Conservation (phyloP, 1,284 basidiomycete species). For the Melampsora larici-populina region DNA sequence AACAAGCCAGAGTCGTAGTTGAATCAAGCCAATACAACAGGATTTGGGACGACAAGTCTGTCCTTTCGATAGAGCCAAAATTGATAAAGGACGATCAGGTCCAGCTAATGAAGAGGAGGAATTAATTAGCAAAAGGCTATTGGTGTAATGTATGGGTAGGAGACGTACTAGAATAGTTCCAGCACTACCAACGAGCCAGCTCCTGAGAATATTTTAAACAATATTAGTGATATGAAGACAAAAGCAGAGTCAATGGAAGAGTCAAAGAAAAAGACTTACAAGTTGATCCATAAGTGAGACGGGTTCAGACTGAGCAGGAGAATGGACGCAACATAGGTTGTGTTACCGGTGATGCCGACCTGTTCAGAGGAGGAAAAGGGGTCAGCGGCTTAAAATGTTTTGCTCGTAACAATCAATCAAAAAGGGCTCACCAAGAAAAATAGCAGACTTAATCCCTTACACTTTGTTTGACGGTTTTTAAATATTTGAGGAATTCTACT, state of each 20-base stretch:
- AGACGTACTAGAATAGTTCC: conserved; percentile 33
- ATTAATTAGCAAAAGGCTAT: neutral
- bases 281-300: conserved; percentile 32
- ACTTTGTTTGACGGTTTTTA: conserved; percentile 53
- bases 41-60: neutral
- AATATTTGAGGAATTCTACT: conserved; percentile 53
- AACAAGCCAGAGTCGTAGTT: too few species aligned
- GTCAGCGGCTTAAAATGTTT: neutral
- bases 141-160: neutral
- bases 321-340: conserved; percentile 36
- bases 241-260: neutral
- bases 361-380: neutral
- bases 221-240: neutral
- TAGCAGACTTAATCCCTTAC: conserved; percentile 52
- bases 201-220: conserved; percentile 10
- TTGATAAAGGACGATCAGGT: conserved; percentile 36
- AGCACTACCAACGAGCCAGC: conserved; percentile 36
- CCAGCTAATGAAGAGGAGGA: conserved; percentile 11
- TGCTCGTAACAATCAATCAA: neutral
- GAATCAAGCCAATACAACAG: too few species aligned
- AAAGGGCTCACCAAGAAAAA: conserved; percentile 48
- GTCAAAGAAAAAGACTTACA: neutral
- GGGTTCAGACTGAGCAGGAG: conserved; percentile 7
- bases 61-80: conserved; percentile 40
- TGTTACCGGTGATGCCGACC: conserved; percentile 41